Base-by-base conservation (phyloP, 2,329 filamentous ascomycete genomes). In the Biscogniauxia marginata region DNA sequence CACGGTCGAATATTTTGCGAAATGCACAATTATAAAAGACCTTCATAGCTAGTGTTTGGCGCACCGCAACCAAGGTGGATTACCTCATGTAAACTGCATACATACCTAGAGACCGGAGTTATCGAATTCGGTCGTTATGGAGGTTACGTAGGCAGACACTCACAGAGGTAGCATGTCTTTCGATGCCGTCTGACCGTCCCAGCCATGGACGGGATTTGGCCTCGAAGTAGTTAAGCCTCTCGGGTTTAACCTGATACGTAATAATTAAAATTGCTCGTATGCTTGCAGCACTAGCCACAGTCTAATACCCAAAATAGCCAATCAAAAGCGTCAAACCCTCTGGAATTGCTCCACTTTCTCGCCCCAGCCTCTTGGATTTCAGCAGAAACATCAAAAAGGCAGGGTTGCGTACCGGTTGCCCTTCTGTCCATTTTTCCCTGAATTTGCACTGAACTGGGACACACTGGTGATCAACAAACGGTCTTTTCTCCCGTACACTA, bases 331-430 rank as follows among this genome's bases (percentile, higher is more conserved):
- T 20, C 19, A 19, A 20, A 30, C 39, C 1, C 11, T 22, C 45
- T 18, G 19, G 43, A 18, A 4, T n/a, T 21, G 46, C 22, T 44
- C 60, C 58, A 56, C 56, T 18, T 48, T n/a, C 39, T 34, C 50
- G 22, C 52, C 53, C 62, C 62, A 64, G 62, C 62, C 61, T 60
- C 60, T 64, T 59, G 59, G 55, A 64, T 64, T 64, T 62, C 57
- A 51, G 49, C 45, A 46, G 45, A 46, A 46, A 46, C 19, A 23
- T 53, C 46, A 48, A 53, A 56, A 46, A 55, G 57, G 57, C 59
- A 58, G 49, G 50, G 56, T 39, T 16, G 30, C 13, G 30, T 39
- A 39, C n/a, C 30, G 30, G 54, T 53, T 56, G 53, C 54, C 55
- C 60, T 63, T 58, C 52, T 52, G 20, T 23, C 50, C 22, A 54